These are phyloP conservation scores for Ophiocordyceps camponoti-floridani DNA, from an alignment of 2,329 filamentous ascomycete species.

Conservation along the genomic window DNA sequence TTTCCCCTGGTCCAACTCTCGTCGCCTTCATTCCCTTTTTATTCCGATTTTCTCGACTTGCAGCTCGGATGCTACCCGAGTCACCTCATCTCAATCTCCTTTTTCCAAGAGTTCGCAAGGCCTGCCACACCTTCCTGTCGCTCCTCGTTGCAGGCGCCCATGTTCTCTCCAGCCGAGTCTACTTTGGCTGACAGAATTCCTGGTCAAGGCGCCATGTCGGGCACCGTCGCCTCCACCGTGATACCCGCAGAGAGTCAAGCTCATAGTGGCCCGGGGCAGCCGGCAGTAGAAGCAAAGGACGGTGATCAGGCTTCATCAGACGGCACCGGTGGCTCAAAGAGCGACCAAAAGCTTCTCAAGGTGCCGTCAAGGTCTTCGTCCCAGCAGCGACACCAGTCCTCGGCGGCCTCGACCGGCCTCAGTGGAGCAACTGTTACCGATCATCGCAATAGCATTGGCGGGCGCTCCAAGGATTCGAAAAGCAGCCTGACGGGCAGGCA, in stretches of 20 bases:
- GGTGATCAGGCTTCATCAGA: constrained; percentile 22
- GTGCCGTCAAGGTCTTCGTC: constrained; percentile 46
- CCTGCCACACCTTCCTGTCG: background rate
- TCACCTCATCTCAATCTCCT: background rate
- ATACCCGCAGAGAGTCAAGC: constrained; percentile 13
- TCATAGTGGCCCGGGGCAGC: constrained; percentile 14
- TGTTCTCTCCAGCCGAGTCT: background rate
- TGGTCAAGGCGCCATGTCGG: constrained; percentile 13
- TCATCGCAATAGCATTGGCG: constrained; percentile 42
- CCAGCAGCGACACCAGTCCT: constrained; percentile 37
- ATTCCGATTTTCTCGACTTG: background rate
- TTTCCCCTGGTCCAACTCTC: background rate
- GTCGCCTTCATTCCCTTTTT: background rate
- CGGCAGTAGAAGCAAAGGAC: constrained; percentile 22
- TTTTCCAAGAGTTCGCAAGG: background rate
- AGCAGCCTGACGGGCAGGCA: constrained; percentile 44
- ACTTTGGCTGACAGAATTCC: background rate
- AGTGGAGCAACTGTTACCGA: constrained; percentile 42
- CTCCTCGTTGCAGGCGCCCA: too few species aligned
- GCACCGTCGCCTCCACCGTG: constrained; percentile 10
- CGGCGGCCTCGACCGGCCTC: constrained; percentile 38
- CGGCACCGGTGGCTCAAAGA: constrained; percentile 24
- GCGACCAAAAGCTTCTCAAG: constrained; percentile 33
- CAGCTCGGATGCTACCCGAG: background rate
- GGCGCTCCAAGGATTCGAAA: constrained; percentile 47